phyloP scores from a whole-genome alignment of 305 asterid species.

The Lippia alba region DNA sequence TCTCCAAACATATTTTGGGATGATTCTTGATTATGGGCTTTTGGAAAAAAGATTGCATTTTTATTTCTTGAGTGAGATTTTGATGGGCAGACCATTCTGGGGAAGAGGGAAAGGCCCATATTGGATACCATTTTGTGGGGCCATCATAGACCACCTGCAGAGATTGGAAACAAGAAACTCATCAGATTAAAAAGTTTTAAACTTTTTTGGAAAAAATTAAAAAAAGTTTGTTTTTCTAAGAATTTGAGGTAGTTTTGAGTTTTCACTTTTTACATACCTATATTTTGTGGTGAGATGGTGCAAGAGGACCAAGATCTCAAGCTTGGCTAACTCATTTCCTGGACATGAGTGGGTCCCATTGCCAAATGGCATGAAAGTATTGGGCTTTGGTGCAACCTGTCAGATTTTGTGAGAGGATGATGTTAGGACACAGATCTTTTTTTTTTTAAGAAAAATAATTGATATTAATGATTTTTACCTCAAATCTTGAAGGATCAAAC shows the following conservation, averaged over 20 bases:
- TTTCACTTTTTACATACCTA: conserved; percentile 55
- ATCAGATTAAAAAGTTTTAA: conserved; percentile 28
- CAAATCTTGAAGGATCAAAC: conserved; percentile 95
- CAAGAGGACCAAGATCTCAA: conserved; percentile 78
- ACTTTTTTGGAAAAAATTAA: not conserved
- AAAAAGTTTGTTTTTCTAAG: not conserved
- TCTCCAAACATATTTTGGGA: conserved; percentile 9
- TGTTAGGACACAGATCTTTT: conserved; percentile 26
- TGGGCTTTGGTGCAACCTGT: conserved; percentile 82
- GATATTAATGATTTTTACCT: conserved; percentile 52
- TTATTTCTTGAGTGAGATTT: conserved; percentile 52
- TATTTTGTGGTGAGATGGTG: conserved; percentile 92
- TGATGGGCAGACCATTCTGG: conserved; percentile 91
- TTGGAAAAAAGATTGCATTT: conserved; percentile 8
- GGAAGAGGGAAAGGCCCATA: conserved; percentile 98
- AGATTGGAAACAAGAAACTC: conserved; percentile 33
- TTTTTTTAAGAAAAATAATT: not conserved
- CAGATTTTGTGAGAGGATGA: conserved; percentile 22
- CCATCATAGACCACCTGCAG: conserved; percentile 90
- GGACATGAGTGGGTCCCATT: conserved; percentile 91
- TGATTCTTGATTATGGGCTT: conserved; percentile 17
- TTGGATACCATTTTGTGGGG: conserved; percentile 89
- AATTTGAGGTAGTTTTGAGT: not conserved
- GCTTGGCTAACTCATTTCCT: conserved; percentile 92
- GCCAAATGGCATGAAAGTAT: conserved; percentile 95